These are phyloP conservation scores for Microascus cirrosus DNA, from an alignment of 2,329 filamentous ascomycete genomes.

Conservation along the genomic window DNA sequence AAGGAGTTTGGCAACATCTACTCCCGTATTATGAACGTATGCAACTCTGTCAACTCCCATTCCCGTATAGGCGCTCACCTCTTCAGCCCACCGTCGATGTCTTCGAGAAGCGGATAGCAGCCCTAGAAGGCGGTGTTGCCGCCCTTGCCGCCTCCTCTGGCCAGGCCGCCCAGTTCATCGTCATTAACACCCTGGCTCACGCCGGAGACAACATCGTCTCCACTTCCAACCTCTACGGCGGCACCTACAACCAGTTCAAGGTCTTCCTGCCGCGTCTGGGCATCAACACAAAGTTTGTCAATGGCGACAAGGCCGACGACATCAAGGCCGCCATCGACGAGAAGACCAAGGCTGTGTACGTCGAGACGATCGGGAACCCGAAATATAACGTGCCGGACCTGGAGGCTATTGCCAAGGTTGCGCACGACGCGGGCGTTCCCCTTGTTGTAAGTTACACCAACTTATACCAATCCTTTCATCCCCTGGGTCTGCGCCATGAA, in stretches of 20 bases:
- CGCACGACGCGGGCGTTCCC: conserved; percentile 57
- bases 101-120: conserved; percentile 93
- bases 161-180: conserved; percentile 86
- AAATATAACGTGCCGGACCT: conserved; percentile 89
- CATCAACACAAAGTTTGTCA: conserved; percentile 78
- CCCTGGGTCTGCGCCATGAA: too few relatives aligned
- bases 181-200: conserved; percentile 72
- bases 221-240: conserved; percentile 84
- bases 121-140: conserved; percentile 82
- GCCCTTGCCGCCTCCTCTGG: conserved; percentile 79
- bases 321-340: conserved; percentile 79
- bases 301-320: conserved; percentile 68
- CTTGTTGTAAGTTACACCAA: conserved; percentile 36
- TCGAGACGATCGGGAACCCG: conserved; percentile 91
- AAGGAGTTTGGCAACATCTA: conserved; percentile 98
- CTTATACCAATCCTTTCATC: too few relatives aligned
- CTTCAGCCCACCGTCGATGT: conserved; percentile 83
- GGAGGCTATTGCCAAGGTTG: conserved; percentile 72
- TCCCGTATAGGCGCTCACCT: not conserved
- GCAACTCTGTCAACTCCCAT: conserved; percentile 14
- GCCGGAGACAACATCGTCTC: conserved; percentile 88
- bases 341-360: conserved; percentile 82
- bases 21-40: conserved; percentile 86
- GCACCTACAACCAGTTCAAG: conserved; percentile 97
- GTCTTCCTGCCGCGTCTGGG: conserved; percentile 80